phyloP scores from a whole-genome alignment of 306 rosid genomes.

The Vigna mungo region DNA sequence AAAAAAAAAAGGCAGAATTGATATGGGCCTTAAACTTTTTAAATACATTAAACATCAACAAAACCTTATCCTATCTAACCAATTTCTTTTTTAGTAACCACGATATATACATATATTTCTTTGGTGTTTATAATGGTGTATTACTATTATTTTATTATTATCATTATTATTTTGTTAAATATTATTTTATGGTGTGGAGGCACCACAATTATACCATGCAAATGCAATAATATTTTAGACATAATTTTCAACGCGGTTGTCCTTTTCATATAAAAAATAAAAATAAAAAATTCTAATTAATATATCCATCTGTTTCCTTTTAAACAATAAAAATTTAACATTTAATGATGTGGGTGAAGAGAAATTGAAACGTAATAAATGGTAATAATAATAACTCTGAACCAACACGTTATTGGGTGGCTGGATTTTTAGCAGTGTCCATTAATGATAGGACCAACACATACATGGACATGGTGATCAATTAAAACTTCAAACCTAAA shows the following conservation, averaged over 20 bases:
- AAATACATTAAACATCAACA: no score
- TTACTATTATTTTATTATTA: no score
- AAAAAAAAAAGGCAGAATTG: no score
- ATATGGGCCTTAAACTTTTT: no score
- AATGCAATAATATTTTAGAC: background rate
- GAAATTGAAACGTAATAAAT: background rate
- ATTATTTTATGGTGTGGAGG: no score
- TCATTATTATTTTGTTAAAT: no score
- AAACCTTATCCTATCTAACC: no score
- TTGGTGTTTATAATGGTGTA: no score
- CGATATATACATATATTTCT: no score
- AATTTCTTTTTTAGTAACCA: no score
- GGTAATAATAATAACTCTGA: background rate
- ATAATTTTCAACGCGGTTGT: background rate
- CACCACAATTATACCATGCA: no score
- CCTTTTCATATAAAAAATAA: background rate
- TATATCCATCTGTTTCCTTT: background rate
- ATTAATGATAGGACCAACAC: background rate
- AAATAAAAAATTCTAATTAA: background rate
- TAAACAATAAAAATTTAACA: background rate
- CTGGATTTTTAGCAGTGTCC: background rate
- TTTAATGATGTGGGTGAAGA: background rate
- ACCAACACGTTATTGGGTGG: background rate
- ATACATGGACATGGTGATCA: background rate
- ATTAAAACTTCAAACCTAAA: no score